Percentiles rank a stretch among this genome's conserved stretches.
Evolutionary conservation across 352 stramenopile species (phyloP).

Genomic region (Globisporangium recalcitrans): DNA sequence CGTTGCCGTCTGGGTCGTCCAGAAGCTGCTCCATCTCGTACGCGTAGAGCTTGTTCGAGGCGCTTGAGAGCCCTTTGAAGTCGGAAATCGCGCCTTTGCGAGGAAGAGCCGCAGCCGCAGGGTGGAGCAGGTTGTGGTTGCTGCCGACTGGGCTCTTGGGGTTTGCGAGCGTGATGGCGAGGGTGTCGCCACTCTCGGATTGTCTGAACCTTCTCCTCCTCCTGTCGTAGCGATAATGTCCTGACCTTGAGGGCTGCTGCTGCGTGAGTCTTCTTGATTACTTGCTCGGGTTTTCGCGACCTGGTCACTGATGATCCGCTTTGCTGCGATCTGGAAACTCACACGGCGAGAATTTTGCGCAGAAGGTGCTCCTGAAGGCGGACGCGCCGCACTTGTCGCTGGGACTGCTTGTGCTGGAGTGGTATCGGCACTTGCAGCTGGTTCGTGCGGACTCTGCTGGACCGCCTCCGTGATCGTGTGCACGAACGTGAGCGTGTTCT

Average conservation of each 20-base stretch:
- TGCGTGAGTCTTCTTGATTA: slow-evolving; percentile 16
- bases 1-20: slow-evolving; percentile 4
- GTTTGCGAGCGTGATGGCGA: not conserved
- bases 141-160: slow-evolving; percentile 7
- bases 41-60: slow-evolving; percentile 31
- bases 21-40: slow-evolving; percentile 23
- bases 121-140: not conserved
- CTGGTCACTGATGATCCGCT: slow-evolving; percentile 26
- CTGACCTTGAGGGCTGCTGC: not conserved
- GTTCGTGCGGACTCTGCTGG: slow-evolving; percentile 10
- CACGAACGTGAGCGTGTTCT: slow-evolving; percentile 44
- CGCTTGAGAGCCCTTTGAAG: slow-evolving; percentile 27
- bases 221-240: not conserved
- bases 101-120: not conserved
- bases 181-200: not conserved
- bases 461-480: slow-evolving; percentile 21
- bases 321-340: slow-evolving; percentile 34
- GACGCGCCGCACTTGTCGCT: not conserved
- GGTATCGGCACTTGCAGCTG: not conserved
- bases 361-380: not conserved
- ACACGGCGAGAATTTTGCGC: slow-evolving; percentile 4
- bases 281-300: slow-evolving; percentile 8
- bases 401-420: not conserved
- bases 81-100: slow-evolving; percentile 35
- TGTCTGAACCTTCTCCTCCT: not conserved